Conservation (phyloP, 352 stramenopile genomes). For the Hyaloperonospora arabidopsidis region DNA sequence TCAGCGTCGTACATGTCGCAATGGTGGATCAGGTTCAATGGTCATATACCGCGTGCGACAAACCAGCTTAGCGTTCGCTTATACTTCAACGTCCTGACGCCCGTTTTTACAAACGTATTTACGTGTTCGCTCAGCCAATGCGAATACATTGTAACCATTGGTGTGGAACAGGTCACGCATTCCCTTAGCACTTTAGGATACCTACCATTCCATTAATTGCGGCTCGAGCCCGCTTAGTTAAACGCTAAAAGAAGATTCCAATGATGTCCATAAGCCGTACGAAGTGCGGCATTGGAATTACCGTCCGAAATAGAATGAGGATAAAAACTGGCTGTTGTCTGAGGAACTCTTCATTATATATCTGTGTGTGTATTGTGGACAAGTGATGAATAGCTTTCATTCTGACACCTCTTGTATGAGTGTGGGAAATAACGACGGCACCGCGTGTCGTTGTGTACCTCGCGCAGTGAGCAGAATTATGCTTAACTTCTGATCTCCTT, state of each 20-base stretch:
- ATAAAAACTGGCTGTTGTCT: slow-evolving; percentile 84
- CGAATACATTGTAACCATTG: slow-evolving; percentile 9
- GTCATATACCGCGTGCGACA: no score
- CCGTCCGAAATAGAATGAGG: slow-evolving; percentile 76
- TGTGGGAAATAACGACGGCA: slow-evolving; percentile 42
- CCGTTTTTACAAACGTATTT: slow-evolving; percentile 23
- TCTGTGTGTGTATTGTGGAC: slow-evolving; percentile 18
- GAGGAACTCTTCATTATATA: slow-evolving; percentile 44
- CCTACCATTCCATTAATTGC: slow-evolving; percentile 21
- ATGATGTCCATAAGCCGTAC: slow-evolving; percentile 64
- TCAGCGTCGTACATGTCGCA: no score
- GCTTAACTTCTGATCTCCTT: slow-evolving; percentile 59
- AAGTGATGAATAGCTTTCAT: slow-evolving; percentile 87
- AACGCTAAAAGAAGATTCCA: slow-evolving; percentile 35
- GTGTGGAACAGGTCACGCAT: slow-evolving; percentile 8
- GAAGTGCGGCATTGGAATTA: slow-evolving; percentile 68
- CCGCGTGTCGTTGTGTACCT: slow-evolving; percentile 44
- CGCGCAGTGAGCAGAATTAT: slow-evolving; percentile 76
- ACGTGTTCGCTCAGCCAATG: slow-evolving; percentile 13
- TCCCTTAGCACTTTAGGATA: neutral
- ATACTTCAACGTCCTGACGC: neutral
- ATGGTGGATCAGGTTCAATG: no score
- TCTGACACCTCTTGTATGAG: slow-evolving; percentile 90
- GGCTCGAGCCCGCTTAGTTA: neutral
- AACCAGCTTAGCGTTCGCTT: no score